phyloP scores from a whole-genome alignment of 148 eudicot species.

The Arbutus unedo region DNA sequence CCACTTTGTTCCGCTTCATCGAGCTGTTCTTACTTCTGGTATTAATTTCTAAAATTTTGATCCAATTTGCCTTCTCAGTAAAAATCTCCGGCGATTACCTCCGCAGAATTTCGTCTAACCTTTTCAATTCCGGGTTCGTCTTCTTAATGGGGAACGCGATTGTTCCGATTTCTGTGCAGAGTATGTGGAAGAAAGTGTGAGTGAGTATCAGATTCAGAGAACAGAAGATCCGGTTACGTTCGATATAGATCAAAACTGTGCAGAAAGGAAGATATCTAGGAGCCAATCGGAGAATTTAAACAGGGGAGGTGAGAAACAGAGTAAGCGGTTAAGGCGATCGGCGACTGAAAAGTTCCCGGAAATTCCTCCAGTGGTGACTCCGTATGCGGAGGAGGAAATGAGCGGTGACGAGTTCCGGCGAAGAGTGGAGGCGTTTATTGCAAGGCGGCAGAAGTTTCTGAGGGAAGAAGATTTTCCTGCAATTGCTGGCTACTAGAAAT shows the following conservation, averaged over 20 bases:
- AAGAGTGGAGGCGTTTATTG: slow-evolving; percentile 56
- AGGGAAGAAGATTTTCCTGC: slow-evolving; percentile 56
- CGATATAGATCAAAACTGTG: background rate
- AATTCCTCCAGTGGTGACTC: background rate
- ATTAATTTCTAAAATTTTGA: background rate
- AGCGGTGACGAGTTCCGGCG: slow-evolving; percentile 23
- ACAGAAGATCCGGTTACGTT: background rate
- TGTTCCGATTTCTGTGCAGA: background rate
- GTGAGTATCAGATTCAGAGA: background rate
- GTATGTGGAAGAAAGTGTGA: background rate
- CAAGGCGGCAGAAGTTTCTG: slow-evolving; percentile 73
- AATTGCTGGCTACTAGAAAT: background rate
- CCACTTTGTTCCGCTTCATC: background rate
- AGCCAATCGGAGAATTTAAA: slow-evolving; percentile 1
- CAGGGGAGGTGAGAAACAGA: background rate
- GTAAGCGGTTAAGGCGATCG: background rate
- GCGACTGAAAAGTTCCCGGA: background rate
- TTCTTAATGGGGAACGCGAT: slow-evolving; percentile 1
- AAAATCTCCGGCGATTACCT: background rate
- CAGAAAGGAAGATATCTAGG: background rate
- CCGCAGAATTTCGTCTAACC: background rate
- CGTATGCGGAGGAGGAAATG: slow-evolving; percentile 14
- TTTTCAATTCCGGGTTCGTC: background rate
- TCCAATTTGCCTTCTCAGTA: background rate
- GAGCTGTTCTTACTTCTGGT: background rate